phyloP scores from a whole-genome alignment of 83 land plant genomes.

The Picea abies region DNA sequence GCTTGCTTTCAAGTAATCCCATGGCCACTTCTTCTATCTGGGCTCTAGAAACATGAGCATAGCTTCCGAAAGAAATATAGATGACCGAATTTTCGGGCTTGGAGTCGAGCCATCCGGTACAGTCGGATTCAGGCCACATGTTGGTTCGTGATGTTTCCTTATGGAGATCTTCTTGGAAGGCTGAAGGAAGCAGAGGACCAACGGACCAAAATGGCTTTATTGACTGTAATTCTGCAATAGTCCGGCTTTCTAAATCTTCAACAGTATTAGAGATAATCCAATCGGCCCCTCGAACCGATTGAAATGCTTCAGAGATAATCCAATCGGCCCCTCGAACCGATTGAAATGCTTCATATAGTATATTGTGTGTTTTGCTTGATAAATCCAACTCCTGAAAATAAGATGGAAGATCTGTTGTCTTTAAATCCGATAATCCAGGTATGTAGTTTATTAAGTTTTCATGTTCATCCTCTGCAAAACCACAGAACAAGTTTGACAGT shows the following conservation, averaged over 20 bases:
- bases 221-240: constrained; percentile 28
- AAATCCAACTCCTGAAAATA: constrained; percentile 35
- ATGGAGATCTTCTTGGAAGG: constrained; percentile 18
- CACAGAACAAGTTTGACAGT: neutral
- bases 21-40: constrained; percentile 38
- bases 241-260: constrained; percentile 37
- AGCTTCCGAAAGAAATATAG: constrained; percentile 67
- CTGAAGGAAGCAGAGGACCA: constrained; percentile 51
- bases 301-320: constrained; percentile 35
- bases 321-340: constrained; percentile 22
- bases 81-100: constrained; percentile 41
- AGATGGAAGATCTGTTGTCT: constrained; percentile 35
- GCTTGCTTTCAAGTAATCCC: constrained; percentile 32
- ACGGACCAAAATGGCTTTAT: constrained; percentile 30
- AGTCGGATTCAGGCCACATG: constrained; percentile 42
- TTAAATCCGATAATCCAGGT: constrained; percentile 37
- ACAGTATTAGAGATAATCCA: constrained; percentile 46
- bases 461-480: neutral
- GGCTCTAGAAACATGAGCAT: constrained; percentile 26
- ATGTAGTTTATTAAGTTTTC: constrained; percentile 30
- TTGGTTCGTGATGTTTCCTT: too few relatives aligned
- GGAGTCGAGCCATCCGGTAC: constrained; percentile 48
- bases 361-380: constrained; percentile 15
- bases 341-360: constrained; percentile 25
- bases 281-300: constrained; percentile 35